Conservation (phyloP, 176 grass and related monocot species). For the Musa schizocarpa region DNA sequence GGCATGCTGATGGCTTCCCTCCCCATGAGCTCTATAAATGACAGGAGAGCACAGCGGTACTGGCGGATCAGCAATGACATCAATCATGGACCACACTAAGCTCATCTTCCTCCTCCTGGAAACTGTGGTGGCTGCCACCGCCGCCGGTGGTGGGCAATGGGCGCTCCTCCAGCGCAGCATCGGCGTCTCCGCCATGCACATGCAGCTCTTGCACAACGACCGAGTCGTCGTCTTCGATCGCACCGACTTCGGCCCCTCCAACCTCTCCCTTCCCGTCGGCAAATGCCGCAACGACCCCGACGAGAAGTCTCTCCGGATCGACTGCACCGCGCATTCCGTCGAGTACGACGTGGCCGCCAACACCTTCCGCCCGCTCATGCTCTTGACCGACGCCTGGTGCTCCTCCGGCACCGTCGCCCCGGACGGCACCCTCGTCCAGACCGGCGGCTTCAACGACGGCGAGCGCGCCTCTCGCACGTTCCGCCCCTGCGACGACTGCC, state of each 20-base stretch:
- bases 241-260: background rate
- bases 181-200: slow-evolving; percentile 8
- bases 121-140: background rate
- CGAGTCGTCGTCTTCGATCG: slow-evolving; percentile 3
- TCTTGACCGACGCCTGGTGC: slow-evolving; percentile 2
- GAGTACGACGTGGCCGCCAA: slow-evolving; percentile 2
- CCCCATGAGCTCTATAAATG: too few relatives aligned
- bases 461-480: background rate
- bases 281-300: background rate
- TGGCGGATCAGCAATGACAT: background rate
- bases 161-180: background rate
- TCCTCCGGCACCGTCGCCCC: background rate
- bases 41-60: too few relatives aligned
- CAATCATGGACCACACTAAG: background rate
- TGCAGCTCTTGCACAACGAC: slow-evolving; percentile 6
- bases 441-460: slow-evolving; percentile 1
- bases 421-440: background rate
- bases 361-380: background rate
- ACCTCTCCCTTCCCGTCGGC: background rate
- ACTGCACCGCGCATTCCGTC: slow-evolving; percentile 1
- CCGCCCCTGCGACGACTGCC: background rate
- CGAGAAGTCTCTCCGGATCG: background rate
- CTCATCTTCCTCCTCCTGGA: background rate
- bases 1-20: too few relatives aligned
- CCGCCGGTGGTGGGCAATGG: background rate